phyloP scores from a whole-genome alignment of 2,329 filamentous ascomycete genomes.

The Cadophora luteo-olivacea region DNA sequence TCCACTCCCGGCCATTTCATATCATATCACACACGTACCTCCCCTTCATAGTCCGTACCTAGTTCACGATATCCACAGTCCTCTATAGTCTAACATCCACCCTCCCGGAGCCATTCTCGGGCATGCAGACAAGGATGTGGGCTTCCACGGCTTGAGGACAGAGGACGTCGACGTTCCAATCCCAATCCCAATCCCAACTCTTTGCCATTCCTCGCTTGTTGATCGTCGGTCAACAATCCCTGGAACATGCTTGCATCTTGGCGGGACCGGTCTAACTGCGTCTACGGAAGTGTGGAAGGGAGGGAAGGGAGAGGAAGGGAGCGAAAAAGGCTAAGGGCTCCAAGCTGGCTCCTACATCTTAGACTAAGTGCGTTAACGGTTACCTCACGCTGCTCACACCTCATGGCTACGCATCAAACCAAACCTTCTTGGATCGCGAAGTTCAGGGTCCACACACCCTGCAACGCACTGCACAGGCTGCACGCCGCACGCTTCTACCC shows the following conservation, averaged over 20 bases:
- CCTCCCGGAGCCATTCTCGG: neutral
- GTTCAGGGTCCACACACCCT: conserved; percentile 18
- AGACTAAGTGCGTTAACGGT: neutral
- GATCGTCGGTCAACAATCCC: conserved; percentile 12
- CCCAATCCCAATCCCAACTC: neutral
- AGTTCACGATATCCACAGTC: conserved; percentile 4
- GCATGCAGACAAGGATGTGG: neutral
- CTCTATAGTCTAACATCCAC: neutral
- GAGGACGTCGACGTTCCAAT: neutral
- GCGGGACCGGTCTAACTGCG: neutral
- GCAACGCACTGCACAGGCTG: neutral
- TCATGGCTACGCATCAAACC: neutral
- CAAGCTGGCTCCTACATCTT: neutral
- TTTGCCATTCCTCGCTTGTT: neutral
- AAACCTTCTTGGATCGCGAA: neutral
- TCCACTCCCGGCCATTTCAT: neutral
- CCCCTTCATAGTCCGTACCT: neutral
- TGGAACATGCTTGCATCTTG: neutral
- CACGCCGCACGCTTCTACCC: neutral
- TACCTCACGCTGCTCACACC: neutral
- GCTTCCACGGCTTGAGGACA: neutral
- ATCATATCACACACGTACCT: neutral
- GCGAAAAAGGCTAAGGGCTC: no score
- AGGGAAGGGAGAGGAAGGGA: neutral
- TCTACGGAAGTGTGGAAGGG: neutral